These are phyloP conservation scores for Eucalyptus erythrocorys DNA, from an alignment of 345 rosid genomes.

Conservation along the genomic window DNA sequence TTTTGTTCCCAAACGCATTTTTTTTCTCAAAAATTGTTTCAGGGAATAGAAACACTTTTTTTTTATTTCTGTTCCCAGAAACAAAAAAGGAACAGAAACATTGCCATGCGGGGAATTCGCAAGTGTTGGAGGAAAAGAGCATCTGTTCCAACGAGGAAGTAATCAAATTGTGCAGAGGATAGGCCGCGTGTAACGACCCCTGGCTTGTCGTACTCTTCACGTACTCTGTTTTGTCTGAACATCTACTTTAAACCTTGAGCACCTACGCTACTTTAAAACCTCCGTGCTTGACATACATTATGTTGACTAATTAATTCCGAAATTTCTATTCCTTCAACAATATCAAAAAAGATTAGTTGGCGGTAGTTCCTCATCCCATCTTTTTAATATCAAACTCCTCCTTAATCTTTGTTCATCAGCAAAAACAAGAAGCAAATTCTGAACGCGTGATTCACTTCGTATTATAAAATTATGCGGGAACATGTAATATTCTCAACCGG, in stretches of 20 bases:
- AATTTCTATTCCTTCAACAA: not conserved
- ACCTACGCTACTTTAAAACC: not conserved
- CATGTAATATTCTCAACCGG: not conserved
- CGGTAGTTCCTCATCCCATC: not conserved
- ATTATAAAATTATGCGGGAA: not conserved
- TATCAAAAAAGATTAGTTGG: not conserved
- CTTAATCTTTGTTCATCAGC: not conserved
- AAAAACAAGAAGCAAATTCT: not conserved
- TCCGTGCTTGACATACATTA: not conserved
- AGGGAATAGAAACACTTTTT: too few species aligned
- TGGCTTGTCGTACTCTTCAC: not conserved
- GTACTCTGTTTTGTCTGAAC: not conserved
- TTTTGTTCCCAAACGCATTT: too few species aligned
- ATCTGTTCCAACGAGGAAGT: not conserved
- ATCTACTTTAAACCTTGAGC: not conserved
- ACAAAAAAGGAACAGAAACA: too few species aligned
- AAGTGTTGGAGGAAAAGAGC: not conserved
- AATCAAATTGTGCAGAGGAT: not conserved
- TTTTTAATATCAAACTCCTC: not conserved
- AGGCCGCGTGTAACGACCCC: not conserved
- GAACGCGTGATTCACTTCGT: not conserved
- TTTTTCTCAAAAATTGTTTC: too few species aligned
- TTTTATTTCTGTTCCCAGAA: too few species aligned
- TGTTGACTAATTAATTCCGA: not conserved
- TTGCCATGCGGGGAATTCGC: too few species aligned